Percentiles rank a stretch among this genome's conserved stretches.
Evolutionary conservation across 305 asterid species (phyloP).

Genomic region (Fraxinus angustifolia): DNA sequence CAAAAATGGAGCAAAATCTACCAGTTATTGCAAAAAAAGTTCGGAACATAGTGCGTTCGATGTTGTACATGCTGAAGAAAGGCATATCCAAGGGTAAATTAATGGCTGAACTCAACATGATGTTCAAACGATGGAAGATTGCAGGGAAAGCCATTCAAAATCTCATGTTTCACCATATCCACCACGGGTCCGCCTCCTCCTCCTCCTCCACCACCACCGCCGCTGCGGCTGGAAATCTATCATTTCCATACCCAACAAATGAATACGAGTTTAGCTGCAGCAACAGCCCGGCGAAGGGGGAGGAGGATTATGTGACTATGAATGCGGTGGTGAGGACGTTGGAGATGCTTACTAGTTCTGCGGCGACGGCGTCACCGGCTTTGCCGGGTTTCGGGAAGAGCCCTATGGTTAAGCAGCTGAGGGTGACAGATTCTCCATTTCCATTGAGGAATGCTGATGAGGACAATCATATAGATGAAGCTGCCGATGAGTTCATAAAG

Average conservation of each 20-base stretch:
- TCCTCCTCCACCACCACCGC: constrained; percentile 7
- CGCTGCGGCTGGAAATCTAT: background rate
- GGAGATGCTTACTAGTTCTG: constrained; percentile 32
- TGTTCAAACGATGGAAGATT: constrained; percentile 51
- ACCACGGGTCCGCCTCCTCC: constrained; percentile 20
- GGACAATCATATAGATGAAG: constrained; percentile 51
- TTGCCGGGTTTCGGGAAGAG: constrained; percentile 69
- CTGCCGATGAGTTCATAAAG: constrained; percentile 59
- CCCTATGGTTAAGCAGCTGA: constrained; percentile 47
- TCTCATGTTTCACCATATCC: constrained; percentile 48
- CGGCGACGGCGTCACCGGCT: constrained; percentile 49
- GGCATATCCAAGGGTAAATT: constrained; percentile 47
- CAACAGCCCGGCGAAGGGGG: constrained; percentile 21
- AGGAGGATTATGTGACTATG: constrained; percentile 8
- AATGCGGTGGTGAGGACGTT: constrained; percentile 27
- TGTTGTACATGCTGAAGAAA: constrained; percentile 38
- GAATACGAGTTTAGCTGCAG: constrained; percentile 37
- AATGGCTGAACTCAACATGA: constrained; percentile 33
- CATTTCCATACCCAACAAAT: background rate
- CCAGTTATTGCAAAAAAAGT: constrained; percentile 41
- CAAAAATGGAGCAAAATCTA: constrained; percentile 46
- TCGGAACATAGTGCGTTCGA: constrained; percentile 32
- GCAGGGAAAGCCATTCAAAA: constrained; percentile 50
- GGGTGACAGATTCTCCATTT: constrained; percentile 39
- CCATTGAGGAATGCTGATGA: constrained; percentile 31